These are phyloP conservation scores for Cavenderia fasciculata DNA, from an alignment of 78 protist species.

Conservation along the genomic window DNA sequence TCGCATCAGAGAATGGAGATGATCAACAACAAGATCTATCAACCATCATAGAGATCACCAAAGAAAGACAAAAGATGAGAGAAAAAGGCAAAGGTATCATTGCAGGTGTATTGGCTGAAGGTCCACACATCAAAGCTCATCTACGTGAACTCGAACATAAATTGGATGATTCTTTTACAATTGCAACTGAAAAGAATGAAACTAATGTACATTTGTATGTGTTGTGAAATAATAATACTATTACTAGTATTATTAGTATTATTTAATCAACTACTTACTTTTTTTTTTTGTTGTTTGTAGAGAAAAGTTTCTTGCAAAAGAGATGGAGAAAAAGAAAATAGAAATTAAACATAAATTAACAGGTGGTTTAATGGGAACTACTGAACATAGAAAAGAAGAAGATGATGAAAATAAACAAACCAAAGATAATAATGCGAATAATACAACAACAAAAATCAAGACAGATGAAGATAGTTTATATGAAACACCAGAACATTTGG, in stretches of 20 bases:
- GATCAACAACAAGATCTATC: neutral
- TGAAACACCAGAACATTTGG: slow-evolving; percentile 58
- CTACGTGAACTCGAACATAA: slow-evolving; percentile 53
- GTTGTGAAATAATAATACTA: neutral
- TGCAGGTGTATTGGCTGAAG: slow-evolving; percentile 61
- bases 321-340: slow-evolving; percentile 1
- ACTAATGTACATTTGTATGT: slow-evolving; percentile 31
- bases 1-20: neutral
- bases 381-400: neutral
- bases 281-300: neutral
- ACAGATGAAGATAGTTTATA: slow-evolving; percentile 21
- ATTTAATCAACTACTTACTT: neutral
- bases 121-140: slow-evolving; percentile 24
- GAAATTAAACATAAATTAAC: neutral
- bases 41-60: slow-evolving; percentile 38
- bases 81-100: slow-evolving; percentile 57
- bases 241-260: neutral
- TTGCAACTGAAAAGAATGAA: slow-evolving; percentile 21
- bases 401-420: neutral
- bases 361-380: neutral
- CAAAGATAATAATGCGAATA: neutral
- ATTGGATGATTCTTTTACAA: slow-evolving; percentile 50
- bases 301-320: slow-evolving; percentile 39
- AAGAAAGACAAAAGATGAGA: slow-evolving; percentile 74
- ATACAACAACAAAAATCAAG: neutral